phyloP scores from a whole-genome alignment of 768 basidiomycete genomes.

The Kwoniella sp. region DNA sequence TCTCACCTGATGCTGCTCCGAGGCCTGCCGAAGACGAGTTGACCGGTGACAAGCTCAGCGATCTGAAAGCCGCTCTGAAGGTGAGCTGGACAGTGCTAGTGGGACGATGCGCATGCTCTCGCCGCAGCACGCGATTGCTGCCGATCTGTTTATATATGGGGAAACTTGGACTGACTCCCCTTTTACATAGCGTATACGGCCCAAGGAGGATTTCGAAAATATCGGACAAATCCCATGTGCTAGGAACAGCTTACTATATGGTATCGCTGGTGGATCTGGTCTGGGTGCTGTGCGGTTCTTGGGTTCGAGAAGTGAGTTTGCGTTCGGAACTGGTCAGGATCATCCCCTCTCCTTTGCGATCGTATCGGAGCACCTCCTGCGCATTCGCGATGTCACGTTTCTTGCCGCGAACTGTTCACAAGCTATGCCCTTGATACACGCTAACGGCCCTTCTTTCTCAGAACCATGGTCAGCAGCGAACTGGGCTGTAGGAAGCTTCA shows the following conservation, averaged over 20 bases:
- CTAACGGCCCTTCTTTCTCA: background rate
- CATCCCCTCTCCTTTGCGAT: too few species aligned
- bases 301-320: conserved; percentile 35
- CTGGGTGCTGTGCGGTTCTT: conserved; percentile 43
- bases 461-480: conserved; percentile 27
- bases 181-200: conserved; percentile 26
- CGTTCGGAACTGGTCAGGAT: background rate
- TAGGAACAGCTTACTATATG: conserved; percentile 42
- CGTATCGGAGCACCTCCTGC: background rate
- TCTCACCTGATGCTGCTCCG: conserved; percentile 17
- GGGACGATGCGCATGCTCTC: too few species aligned
- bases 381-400: background rate
- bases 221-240: conserved; percentile 47
- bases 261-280: conserved; percentile 44
- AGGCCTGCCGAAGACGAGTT: conserved; percentile 19
- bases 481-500: conserved; percentile 46
- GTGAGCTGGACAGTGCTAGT: conserved; percentile 16
- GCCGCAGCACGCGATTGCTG: too few species aligned
- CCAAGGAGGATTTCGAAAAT: conserved; percentile 37
- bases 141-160: too few species aligned
- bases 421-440: background rate
- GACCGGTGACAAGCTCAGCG: conserved; percentile 33
- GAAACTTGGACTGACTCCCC: background rate
- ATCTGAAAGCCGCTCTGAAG: conserved; percentile 31
- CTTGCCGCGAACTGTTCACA: background rate